Base-by-base conservation (phyloP, 208 protist genomes). In the Leishmania lainsoni region DNA sequence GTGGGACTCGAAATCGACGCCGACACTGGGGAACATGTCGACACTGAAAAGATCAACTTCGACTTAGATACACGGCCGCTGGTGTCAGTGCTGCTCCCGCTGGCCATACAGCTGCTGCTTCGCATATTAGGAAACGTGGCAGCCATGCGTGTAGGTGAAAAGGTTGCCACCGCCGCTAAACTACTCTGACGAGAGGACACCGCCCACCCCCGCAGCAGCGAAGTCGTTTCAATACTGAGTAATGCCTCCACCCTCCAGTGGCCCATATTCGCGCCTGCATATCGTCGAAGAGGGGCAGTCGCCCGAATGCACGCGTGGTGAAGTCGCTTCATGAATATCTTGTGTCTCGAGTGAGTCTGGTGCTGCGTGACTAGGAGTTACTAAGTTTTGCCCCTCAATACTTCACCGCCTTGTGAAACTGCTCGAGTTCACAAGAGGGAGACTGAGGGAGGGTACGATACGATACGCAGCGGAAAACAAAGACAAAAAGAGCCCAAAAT, bases 11-110 rank as follows among this genome's bases (percentile, higher is more conserved):
- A 45, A 39, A 39, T 48, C 12, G 66, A 71, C 8, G 66, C 16
- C 26, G 66, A 10, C 14, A 71, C 61, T 73, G 16, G 84, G 70
- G 51, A 81, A 16, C 2, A 16, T 81, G 65, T 79, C 70, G 71
- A 35, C 39, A 39, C 16, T 17, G 71, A n/a, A 20, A 26, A 58
- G 71, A 26, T 58, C 71, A 42, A 16, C 48, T 58, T 75, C 71
- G 66, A 42, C 66, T 71, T 39, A 39, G 66, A 32, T 14, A 71
- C 32, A 14, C 29, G 48, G 49, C 14, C n/a, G n/a, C 71, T 58
- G 17, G 6, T 58, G 22, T 75, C 71, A 16, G 48, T 17, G 39
- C 22, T 58, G 22, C 45, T 58, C 26, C 16, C 5, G 22, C 16
- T 75, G 22, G n/a, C 6, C 10, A 51, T 6, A 10, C 48, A 39